Conservation (phyloP, 345 rosid species). For the Turritis glabra region DNA sequence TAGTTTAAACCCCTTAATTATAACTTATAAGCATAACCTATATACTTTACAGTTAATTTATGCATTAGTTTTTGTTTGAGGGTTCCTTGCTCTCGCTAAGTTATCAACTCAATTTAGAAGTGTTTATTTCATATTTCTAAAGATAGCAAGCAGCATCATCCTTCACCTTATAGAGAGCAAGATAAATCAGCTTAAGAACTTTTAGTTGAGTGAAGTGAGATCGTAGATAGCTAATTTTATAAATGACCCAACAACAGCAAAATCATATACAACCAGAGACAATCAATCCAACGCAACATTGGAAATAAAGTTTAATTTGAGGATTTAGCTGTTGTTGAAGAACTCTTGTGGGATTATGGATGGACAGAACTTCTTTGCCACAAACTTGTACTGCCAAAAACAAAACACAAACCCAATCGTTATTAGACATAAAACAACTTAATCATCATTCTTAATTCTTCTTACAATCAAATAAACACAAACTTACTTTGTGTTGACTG, state of each 20-base stretch:
- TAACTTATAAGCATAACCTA: no score
- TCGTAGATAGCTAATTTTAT: neutral
- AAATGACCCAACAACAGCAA: neutral
- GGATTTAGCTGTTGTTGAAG: conserved; percentile 43
- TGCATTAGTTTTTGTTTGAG: no score
- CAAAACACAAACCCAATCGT: neutral
- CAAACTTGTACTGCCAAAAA: conserved; percentile 43
- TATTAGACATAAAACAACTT: neutral
- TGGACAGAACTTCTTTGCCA: conserved; percentile 83
- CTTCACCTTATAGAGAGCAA: no score
- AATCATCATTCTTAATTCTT: neutral
- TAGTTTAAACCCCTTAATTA: no score
- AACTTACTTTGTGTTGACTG: conserved; percentile 87
- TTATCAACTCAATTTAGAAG: no score
- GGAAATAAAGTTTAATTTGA: conserved; percentile 1
- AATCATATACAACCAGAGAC: neutral
- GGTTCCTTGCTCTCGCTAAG: no score
- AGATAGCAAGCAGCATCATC: neutral
- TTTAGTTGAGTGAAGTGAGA: neutral
- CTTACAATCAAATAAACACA: neutral
- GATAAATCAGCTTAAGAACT: neutral
- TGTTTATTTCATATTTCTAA: no score
- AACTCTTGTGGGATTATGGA: conserved; percentile 67
- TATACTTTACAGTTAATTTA: no score
- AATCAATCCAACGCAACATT: conserved; percentile 33